Conservation (phyloP, 2,329 filamentous ascomycete genomes). For the Ceratocystis variospora region DNA sequence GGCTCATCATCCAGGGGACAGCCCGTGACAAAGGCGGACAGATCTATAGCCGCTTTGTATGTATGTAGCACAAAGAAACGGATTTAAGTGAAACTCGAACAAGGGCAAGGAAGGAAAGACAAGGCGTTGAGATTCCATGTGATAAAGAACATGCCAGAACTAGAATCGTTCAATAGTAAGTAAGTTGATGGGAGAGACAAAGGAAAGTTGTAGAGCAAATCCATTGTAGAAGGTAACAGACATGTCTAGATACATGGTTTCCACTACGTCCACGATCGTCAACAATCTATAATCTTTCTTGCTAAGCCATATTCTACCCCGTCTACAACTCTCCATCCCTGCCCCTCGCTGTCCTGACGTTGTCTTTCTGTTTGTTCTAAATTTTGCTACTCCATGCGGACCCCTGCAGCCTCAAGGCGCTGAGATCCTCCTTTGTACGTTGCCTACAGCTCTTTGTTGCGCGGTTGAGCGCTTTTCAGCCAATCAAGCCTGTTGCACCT, state of each 20-base stretch:
- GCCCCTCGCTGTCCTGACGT: neutral
- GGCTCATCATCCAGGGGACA: conserved; percentile 21
- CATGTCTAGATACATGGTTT: neutral
- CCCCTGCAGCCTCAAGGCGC: conserved; percentile 3
- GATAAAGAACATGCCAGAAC: neutral
- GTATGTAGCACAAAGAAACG: neutral
- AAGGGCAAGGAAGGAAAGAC: neutral
- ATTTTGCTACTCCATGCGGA: neutral
- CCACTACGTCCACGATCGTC: neutral
- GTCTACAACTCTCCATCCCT: neutral
- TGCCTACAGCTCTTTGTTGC: neutral
- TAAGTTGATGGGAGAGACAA: neutral
- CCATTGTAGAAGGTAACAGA: neutral
- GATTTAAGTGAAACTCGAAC: neutral
- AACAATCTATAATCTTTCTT: neutral
- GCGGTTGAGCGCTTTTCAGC: conserved; percentile 10
- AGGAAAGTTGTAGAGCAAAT: neutral
- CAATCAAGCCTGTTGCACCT: conserved; percentile 13
- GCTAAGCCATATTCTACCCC: neutral
- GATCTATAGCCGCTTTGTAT: neutral
- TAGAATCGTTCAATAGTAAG: neutral
- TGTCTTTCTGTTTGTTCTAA: neutral
- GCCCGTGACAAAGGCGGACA: neutral
- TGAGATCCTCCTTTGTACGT: neutral
- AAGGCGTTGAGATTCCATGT: neutral